phyloP scores from a whole-genome alignment of 2,329 filamentous ascomycete species.

The Chaetothyriales sp. region DNA sequence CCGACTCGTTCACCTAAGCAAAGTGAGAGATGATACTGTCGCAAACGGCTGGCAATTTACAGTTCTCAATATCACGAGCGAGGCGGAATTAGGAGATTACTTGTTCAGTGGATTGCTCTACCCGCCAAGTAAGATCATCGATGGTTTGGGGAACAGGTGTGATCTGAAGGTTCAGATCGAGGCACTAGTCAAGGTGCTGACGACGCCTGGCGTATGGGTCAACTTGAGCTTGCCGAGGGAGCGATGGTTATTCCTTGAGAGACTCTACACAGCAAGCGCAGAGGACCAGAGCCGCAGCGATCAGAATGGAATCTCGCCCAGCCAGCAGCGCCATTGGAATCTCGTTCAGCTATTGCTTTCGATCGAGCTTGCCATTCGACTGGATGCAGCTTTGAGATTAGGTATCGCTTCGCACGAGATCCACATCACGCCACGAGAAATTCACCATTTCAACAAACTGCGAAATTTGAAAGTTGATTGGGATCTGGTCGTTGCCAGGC shows the following conservation, averaged over 20 bases:
- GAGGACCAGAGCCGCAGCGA: slow-evolving; percentile 22
- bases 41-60: slow-evolving; percentile 21
- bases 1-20: slow-evolving; percentile 23
- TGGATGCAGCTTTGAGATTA: slow-evolving; percentile 35
- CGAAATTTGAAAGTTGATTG: slow-evolving; percentile 42
- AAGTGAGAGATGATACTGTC: slow-evolving; percentile 25
- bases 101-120: slow-evolving; percentile 28
- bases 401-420: slow-evolving; percentile 30
- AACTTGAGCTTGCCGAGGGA: slow-evolving; percentile 35
- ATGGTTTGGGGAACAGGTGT: slow-evolving; percentile 18
- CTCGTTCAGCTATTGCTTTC: slow-evolving; percentile 42
- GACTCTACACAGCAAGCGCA: slow-evolving; percentile 29
- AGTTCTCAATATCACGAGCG: slow-evolving; percentile 24
- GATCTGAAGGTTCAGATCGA: slow-evolving; percentile 35
- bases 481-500: slow-evolving; percentile 41
- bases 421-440: slow-evolving; percentile 30
- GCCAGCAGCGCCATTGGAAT: slow-evolving; percentile 35
- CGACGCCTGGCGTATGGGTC: slow-evolving; percentile 32
- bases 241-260: slow-evolving; percentile 33
- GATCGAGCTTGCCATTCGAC: slow-evolving; percentile 40
- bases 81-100: slow-evolving; percentile 21
- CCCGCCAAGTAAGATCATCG: slow-evolving; percentile 22
- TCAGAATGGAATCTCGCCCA: slow-evolving; percentile 18
- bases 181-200: slow-evolving; percentile 30
- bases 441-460: slow-evolving; percentile 32